Base-by-base conservation (phyloP, 306 rosid genomes). In the Quillaja saponaria region DNA sequence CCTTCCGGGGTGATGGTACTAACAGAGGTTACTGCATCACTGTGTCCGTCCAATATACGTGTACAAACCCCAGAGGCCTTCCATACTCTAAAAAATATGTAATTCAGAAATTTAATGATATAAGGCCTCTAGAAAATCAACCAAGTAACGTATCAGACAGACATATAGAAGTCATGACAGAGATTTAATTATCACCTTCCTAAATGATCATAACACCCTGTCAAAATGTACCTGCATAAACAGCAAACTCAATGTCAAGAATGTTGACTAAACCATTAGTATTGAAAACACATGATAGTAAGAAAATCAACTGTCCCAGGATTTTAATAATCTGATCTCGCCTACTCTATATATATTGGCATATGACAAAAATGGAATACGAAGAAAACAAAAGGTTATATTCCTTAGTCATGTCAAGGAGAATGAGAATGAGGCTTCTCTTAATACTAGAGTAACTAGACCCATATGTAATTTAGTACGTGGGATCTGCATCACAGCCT, bases 121-220 rank as follows among this genome's bases (percentile, higher is more conserved):
- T 34, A 71, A 47, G 41, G 48, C n/a, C 70, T 51, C 12, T 21
- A 60, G 20, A 69, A 53, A 64, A 51, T 34, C 31, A 62, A 60
- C n/a, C 6, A 69, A 63, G 34, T 51, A 58, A 71, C 13, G 58
- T 44, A 31, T 17, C 34, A 55, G 25, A 7, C 53, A 53, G 51
- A 7, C 18, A n/a, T 14, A 49, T 28, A 63, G 61, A 62, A 41
- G 46, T 16, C 16, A 71, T 31, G 66, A 28, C 7, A 55, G 48
- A 18, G 55, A 17, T 12, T 8, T 5, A 64, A 58, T 1, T 41
- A 47, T 66, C 84, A 89, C 99, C 99, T 92, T 72, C 87, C 99
- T 14, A 84, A 76, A 63, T 87, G 79, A 81, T 92, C 99, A 61
- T 89, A 89, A 53, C 95, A 88, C 34, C 99, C 99, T 5, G 99